phyloP scores from a whole-genome alignment of 495 filamentous ascomycete genomes.

The Tuber microsphaerosporum region DNA sequence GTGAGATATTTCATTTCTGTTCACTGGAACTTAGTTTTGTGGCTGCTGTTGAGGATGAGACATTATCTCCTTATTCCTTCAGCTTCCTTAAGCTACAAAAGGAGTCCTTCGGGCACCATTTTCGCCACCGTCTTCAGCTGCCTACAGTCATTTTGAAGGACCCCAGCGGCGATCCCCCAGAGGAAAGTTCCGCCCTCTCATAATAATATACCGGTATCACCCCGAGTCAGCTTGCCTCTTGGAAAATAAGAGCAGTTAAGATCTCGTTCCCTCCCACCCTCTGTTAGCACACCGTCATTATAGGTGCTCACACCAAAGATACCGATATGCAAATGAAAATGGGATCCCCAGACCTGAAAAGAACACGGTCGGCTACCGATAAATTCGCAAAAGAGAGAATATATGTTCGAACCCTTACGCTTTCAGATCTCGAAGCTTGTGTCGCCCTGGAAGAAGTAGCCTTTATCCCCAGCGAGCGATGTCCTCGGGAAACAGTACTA shows the following conservation, averaged over 20 bases:
- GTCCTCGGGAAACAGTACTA: constrained; percentile 70
- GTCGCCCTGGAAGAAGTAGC: constrained; percentile 65
- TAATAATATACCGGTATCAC: background rate
- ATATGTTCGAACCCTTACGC: constrained; percentile 62
- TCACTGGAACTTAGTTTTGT: background rate
- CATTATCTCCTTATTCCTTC: constrained; percentile 3
- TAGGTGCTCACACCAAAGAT: background rate
- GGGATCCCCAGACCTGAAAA: background rate
- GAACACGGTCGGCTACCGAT: background rate
- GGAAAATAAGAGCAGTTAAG: background rate
- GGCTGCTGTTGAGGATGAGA: background rate
- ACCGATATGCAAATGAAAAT: background rate
- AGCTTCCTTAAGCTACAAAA: background rate
- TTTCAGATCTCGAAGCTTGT: constrained; percentile 69
- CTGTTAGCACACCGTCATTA: background rate
- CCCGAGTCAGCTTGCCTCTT: background rate
- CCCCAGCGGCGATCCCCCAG: background rate
- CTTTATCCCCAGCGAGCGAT: constrained; percentile 63
- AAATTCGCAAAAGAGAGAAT: constrained; percentile 18
- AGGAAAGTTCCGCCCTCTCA: background rate
- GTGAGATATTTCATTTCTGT: background rate
- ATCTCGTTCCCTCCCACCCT: background rate
- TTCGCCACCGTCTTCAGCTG: constrained; percentile 3
- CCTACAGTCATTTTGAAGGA: background rate
- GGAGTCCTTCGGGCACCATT: background rate